Conservation (phyloP, 1,139 yeast genomes). For the Diutina sp. region DNA sequence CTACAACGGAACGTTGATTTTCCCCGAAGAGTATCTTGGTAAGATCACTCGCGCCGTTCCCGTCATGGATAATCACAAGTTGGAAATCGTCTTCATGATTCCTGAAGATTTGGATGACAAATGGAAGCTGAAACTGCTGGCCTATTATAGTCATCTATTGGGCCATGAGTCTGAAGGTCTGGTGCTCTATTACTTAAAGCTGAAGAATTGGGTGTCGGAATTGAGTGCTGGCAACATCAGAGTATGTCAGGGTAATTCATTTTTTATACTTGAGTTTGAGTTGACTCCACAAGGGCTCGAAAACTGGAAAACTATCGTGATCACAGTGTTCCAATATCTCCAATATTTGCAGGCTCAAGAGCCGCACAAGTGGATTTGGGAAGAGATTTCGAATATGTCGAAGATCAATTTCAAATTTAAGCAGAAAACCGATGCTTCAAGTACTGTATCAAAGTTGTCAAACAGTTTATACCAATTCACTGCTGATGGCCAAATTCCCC, state of each 20-base stretch:
- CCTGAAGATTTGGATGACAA: conserved; percentile 56
- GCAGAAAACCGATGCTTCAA: conserved; percentile 52
- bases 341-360: conserved; percentile 36
- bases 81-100: conserved; percentile 57
- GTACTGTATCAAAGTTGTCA: conserved; percentile 44
- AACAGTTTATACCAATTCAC: conserved; percentile 26
- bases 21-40: conserved; percentile 24
- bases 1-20: conserved; percentile 24
- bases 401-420: conserved; percentile 46
- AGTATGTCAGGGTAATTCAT: conserved; percentile 56
- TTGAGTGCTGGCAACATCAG: conserved; percentile 53
- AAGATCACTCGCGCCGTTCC: conserved; percentile 61
- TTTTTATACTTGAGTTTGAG: conserved; percentile 58
- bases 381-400: conserved; percentile 35
- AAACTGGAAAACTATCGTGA: conserved; percentile 49
- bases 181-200: conserved; percentile 53
- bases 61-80: conserved; percentile 60
- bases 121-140: conserved; percentile 61
- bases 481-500: conserved; percentile 39
- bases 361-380: conserved; percentile 49
- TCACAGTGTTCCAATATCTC: conserved; percentile 58
- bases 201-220: conserved; percentile 67
- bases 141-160: conserved; percentile 63
- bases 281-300: conserved; percentile 62
- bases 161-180: conserved; percentile 94